Percentiles rank a stretch among this genome's conserved stretches.
Conservation (phyloP, 2,329 filamentous ascomycete genomes). For the Shiraia sp. region DNA sequence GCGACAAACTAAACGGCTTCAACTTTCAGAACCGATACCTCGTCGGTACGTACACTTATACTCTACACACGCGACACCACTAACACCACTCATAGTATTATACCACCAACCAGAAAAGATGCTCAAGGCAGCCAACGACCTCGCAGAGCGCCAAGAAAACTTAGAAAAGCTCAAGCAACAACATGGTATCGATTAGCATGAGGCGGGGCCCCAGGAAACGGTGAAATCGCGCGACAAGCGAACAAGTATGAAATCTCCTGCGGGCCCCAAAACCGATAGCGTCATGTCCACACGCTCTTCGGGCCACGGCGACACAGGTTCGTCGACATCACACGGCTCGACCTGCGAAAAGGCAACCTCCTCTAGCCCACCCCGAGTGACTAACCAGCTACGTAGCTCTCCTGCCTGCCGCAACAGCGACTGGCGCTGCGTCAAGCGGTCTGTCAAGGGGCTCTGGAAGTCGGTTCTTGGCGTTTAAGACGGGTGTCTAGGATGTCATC, state of each 20-base stretch:
- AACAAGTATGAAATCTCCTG: conserved; percentile 37
- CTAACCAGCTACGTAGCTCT: conserved; percentile 4
- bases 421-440: conserved; percentile 37
- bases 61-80: conserved; percentile 1
- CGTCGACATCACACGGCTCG: conserved; percentile 28
- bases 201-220: conserved; percentile 54
- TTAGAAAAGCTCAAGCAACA: conserved; percentile 98
- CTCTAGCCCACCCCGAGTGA: conserved; percentile 18
- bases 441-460: conserved; percentile 38
- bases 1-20: conserved; percentile 99
- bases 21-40: conserved; percentile 99
- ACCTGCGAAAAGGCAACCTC: conserved; percentile 29
- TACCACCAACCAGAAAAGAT: conserved; percentile 81
- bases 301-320: conserved; percentile 24
- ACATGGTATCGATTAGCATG: conserved; percentile 90
- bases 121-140: conserved; percentile 86
- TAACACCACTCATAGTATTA: conserved; percentile 56
- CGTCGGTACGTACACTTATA: conserved; percentile 83
- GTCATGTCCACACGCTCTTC: conserved; percentile 32
- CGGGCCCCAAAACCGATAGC: conserved; percentile 41
- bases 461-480: conserved; percentile 40
- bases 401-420: conserved; percentile 35
- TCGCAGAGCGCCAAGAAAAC: conserved; percentile 91
- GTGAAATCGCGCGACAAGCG: conserved; percentile 38
- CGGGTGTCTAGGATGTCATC: no score